phyloP scores from a whole-genome alignment of 2,329 filamentous ascomycete species.

The Exophiala bonariae region DNA sequence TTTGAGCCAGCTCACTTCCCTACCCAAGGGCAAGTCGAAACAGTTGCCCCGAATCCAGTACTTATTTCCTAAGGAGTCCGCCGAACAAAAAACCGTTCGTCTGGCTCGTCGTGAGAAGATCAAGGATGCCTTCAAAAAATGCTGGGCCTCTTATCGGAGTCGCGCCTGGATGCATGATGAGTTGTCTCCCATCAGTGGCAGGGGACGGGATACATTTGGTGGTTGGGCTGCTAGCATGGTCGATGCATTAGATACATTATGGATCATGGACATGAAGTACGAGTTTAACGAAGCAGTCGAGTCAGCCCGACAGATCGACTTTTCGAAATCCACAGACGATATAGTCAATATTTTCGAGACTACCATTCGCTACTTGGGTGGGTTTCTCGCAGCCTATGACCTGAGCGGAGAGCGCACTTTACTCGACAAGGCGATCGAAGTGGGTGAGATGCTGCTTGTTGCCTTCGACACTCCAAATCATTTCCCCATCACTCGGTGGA shows the following conservation, averaged over 20 bases:
- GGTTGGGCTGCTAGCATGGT: constrained; percentile 64
- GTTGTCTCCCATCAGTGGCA: constrained; percentile 56
- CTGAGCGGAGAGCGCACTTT: constrained; percentile 51
- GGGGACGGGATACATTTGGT: constrained; percentile 57
- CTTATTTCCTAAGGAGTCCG: constrained; percentile 28
- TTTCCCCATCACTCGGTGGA: constrained; percentile 31
- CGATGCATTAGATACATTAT: constrained; percentile 62
- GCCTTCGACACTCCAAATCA: constrained; percentile 37
- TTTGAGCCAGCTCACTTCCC: constrained; percentile 3
- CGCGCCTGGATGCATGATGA: constrained; percentile 66
- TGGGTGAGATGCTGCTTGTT: constrained; percentile 55
- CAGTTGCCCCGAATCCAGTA: constrained; percentile 32
- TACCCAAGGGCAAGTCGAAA: constrained; percentile 28
- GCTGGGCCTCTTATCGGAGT: constrained; percentile 60
- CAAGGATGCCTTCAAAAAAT: constrained; percentile 51
- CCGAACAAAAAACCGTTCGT: background rate
- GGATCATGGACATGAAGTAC: constrained; percentile 60
- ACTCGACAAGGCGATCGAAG: constrained; percentile 52
- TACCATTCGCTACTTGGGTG: constrained; percentile 82
- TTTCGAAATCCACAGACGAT: constrained; percentile 38
- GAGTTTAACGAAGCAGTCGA: constrained; percentile 58
- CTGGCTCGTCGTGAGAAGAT: constrained; percentile 43
- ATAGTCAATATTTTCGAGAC: constrained; percentile 82
- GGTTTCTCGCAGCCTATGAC: constrained; percentile 69
- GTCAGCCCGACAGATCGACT: constrained; percentile 56